These are phyloP conservation scores for Sporisorium sorghi DNA, from an alignment of 1,284 basidiomycete genomes.

Conservation along the genomic window DNA sequence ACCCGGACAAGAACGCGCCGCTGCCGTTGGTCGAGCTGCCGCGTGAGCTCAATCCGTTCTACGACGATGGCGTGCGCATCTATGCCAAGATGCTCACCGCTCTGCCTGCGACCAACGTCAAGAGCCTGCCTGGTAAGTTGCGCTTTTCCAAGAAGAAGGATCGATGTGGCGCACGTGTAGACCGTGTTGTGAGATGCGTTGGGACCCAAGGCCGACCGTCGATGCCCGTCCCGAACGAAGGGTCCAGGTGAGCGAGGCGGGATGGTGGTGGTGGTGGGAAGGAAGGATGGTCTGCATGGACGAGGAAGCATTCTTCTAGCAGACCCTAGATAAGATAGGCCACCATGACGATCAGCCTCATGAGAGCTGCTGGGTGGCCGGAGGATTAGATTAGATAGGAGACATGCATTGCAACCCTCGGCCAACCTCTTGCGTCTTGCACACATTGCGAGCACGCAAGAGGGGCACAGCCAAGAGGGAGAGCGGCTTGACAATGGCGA, in stretches of 20 bases:
- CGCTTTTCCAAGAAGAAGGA: background rate
- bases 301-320: constrained; percentile 9
- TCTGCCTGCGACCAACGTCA: constrained; percentile 51
- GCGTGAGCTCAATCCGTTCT: constrained; percentile 39
- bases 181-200: background rate
- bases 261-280: background rate
- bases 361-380: too few relatives aligned
- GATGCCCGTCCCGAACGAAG: background rate
- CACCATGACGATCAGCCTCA: background rate
- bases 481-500: too few relatives aligned
- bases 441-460: constrained; percentile 5
- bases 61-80: constrained; percentile 44
- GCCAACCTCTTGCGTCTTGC: constrained; percentile 16
- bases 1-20: constrained; percentile 49
- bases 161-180: too few relatives aligned
- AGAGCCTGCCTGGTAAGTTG: constrained; percentile 54
- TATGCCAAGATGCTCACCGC: constrained; percentile 54
- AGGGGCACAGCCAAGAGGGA: background rate
- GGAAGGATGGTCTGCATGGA: background rate
- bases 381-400: constrained; percentile 18
- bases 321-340: constrained; percentile 39
- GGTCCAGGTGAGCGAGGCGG: background rate
- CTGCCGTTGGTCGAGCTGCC: constrained; percentile 51
- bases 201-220: background rate
- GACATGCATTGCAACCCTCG: background rate